A percentile compares a stretch with the other conserved stretches of the same genome.
Evolutionary conservation across 140 eudicot species (phyloP).

Genomic region (Senecio squalidus): DNA sequence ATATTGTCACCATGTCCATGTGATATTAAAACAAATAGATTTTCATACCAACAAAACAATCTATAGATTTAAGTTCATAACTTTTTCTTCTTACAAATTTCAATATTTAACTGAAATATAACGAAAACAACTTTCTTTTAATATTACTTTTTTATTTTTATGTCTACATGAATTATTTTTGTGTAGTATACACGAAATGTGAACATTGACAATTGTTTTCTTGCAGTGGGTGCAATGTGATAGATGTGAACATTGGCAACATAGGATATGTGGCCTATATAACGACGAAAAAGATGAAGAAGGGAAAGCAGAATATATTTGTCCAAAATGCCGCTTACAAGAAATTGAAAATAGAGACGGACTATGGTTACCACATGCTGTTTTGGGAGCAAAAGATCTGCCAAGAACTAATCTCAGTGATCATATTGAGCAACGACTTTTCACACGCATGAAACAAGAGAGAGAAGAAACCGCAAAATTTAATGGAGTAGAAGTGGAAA

Average conservation of each 20-base stretch:
- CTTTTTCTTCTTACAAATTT: too few relatives aligned
- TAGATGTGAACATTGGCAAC: constrained; percentile 68
- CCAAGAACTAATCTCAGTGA: constrained; percentile 66
- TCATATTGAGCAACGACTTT: constrained; percentile 60
- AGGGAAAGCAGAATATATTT: constrained; percentile 49
- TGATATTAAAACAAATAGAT: too few relatives aligned
- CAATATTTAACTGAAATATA: too few relatives aligned
- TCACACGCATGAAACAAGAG: constrained; percentile 47
- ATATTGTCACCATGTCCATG: too few relatives aligned
- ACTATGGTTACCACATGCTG: constrained; percentile 19
- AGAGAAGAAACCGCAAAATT: constrained; percentile 47
- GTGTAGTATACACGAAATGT: constrained; percentile 23
- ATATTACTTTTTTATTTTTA: not conserved
- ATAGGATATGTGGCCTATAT: constrained; percentile 67
- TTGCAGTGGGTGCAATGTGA: constrained; percentile 94
- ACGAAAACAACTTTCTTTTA: not conserved
- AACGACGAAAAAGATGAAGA: constrained; percentile 44
- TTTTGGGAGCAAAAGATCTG: constrained; percentile 55
- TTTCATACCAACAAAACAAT: too few relatives aligned
- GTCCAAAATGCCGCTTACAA: constrained; percentile 58
- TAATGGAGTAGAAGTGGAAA: constrained; percentile 26
- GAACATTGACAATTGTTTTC: constrained; percentile 11
- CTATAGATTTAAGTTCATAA: too few relatives aligned
- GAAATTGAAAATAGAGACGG: constrained; percentile 33
- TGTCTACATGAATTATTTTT: not conserved